Percentiles rank a stretch among this genome's conserved stretches.
These are phyloP conservation scores for Tricladium varicosporioides DNA, from an alignment of 2,329 filamentous ascomycete species.

Conservation along the genomic window DNA sequence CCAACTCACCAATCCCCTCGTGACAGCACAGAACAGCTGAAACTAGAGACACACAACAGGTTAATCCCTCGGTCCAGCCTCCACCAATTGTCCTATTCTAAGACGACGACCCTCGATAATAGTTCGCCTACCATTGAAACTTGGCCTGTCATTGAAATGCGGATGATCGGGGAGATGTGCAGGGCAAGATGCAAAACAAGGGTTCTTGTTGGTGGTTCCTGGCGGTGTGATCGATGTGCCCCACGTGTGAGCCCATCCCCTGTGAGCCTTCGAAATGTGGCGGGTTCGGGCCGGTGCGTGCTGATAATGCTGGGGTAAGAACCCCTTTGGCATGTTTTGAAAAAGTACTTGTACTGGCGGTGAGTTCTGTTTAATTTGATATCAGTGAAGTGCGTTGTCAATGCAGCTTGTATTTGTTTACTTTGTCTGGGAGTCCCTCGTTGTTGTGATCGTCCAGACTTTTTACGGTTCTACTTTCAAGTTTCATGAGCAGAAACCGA, in stretches of 20 bases:
- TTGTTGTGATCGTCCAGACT: too few species aligned
- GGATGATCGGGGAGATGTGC: not conserved
- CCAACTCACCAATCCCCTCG: conserved; percentile 12
- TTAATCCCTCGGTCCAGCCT: not conserved
- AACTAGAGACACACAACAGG: conserved; percentile 2
- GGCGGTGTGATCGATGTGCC: not conserved
- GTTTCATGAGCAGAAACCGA: too few species aligned
- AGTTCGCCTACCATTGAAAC: not conserved
- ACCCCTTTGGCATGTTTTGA: not conserved
- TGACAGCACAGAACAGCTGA: conserved; percentile 15
- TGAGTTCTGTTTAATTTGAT: not conserved
- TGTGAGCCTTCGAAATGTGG: not conserved
- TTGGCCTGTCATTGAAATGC: not conserved
- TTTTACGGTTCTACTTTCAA: too few species aligned
- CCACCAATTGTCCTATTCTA: not conserved
- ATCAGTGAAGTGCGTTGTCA: too few species aligned
- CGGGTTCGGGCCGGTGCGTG: not conserved
- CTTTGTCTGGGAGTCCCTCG: too few species aligned
- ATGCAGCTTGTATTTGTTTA: too few species aligned
- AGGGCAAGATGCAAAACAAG: not conserved
- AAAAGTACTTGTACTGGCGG: not conserved
- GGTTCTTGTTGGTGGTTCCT: not conserved
- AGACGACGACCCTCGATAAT: not conserved
- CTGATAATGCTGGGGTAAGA: not conserved
- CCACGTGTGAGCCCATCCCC: not conserved